A percentile compares a stretch with the other conserved stretches of the same genome.
Conservation (phyloP, 306 rosid species). For the Delonix regia region DNA sequence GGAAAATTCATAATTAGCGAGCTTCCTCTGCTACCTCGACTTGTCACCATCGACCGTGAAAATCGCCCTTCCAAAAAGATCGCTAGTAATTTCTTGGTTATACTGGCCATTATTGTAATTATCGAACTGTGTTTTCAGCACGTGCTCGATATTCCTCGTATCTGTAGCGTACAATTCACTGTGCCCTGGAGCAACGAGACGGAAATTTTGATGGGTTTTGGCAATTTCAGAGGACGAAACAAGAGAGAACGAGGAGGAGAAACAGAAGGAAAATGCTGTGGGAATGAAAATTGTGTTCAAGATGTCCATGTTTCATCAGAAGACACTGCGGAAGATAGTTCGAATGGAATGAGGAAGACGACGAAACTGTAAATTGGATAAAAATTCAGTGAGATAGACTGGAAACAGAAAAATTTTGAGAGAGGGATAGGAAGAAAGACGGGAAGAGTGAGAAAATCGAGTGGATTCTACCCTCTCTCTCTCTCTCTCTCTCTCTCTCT, state of each 20-base stretch:
- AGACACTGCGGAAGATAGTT: background rate
- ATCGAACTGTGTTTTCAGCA: slow-evolving; percentile 39
- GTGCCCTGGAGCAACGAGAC: slow-evolving; percentile 30
- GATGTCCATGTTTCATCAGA: background rate
- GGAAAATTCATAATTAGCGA: slow-evolving; percentile 49
- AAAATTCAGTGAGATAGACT: too few species aligned
- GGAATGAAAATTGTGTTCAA: background rate
- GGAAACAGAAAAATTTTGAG: too few species aligned
- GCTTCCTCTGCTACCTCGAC: slow-evolving; percentile 56
- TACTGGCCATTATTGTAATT: slow-evolving; percentile 40
- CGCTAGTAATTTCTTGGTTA: slow-evolving; percentile 26
- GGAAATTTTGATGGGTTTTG: slow-evolving; percentile 31
- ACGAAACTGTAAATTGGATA: too few species aligned
- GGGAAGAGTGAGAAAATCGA: too few species aligned
- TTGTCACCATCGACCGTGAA: slow-evolving; percentile 46
- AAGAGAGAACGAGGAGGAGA: slow-evolving; percentile 28
- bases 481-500: too few species aligned
- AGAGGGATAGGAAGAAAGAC: too few species aligned
- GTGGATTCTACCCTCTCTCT: too few species aligned
- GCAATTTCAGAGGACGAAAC: slow-evolving; percentile 34
- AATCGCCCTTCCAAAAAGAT: slow-evolving; percentile 49
- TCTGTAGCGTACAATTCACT: slow-evolving; percentile 51
- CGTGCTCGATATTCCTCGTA: slow-evolving; percentile 43
- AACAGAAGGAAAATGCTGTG: background rate
- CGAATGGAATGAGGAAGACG: background rate